Percentiles rank a stretch among this genome's conserved stretches.
Evolutionary conservation across 208 protist genomes (phyloP).

Genomic region (Leishmania lainsoni): DNA sequence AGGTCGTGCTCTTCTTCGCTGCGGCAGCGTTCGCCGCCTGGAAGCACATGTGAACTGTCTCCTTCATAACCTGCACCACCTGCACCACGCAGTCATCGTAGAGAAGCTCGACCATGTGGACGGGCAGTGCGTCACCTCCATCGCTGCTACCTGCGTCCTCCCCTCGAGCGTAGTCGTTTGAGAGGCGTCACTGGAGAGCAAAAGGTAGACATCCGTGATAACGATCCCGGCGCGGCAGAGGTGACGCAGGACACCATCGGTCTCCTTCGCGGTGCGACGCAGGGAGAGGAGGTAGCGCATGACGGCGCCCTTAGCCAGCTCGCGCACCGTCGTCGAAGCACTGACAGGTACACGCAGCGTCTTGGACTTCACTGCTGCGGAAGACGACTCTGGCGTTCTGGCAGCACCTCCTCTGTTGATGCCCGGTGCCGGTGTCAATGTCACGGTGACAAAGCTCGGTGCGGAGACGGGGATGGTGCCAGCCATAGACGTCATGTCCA

Average conservation of each 20-base stretch:
- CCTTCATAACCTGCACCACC: constrained; percentile 67
- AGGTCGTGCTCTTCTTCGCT: not conserved
- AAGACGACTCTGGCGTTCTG: not conserved
- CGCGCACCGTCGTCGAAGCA: constrained; percentile 64
- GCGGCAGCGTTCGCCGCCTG: not conserved
- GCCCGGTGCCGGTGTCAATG: constrained; percentile 8
- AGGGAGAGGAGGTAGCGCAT: constrained; percentile 63
- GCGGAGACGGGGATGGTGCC: not conserved
- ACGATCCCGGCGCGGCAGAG: constrained; percentile 26
- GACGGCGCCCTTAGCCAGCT: constrained; percentile 84
- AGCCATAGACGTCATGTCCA: not conserved
- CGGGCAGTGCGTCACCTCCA: constrained; percentile 1
- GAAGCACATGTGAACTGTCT: constrained; percentile 77
- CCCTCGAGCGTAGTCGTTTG: constrained; percentile 7
- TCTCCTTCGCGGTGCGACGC: constrained; percentile 16
- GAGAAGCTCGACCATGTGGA: constrained; percentile 57
- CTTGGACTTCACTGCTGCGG: constrained; percentile 6
- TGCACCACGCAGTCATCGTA: constrained; percentile 71
- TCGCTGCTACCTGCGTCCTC: constrained; percentile 14
- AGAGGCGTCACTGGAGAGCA: not conserved
- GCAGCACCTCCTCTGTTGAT: not conserved
- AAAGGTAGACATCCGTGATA: constrained; percentile 25
- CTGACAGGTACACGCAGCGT: constrained; percentile 80
- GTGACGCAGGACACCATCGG: constrained; percentile 7
- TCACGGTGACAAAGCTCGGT: constrained; percentile 29